These are phyloP conservation scores for Vigna unguiculata DNA, from an alignment of 306 rosid species.

Conservation along the genomic window DNA sequence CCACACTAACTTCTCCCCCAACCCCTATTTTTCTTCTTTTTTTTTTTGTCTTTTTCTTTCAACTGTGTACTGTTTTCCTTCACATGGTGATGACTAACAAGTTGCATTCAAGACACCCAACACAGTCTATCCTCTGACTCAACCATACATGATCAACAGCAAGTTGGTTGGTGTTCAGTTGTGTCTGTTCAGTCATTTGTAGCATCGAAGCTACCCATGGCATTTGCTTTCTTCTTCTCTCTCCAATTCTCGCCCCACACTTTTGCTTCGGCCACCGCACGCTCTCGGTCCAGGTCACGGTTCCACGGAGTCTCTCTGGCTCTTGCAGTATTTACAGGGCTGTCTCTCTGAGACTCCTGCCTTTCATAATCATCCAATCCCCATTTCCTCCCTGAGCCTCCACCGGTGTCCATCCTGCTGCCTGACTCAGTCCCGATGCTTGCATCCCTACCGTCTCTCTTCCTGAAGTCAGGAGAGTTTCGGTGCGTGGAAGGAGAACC, in stretches of 20 bases:
- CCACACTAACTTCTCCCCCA: slow-evolving; percentile 41
- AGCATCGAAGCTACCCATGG: slow-evolving; percentile 86
- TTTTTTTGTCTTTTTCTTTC: not conserved
- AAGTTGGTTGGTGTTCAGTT: slow-evolving; percentile 31
- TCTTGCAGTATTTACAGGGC: slow-evolving; percentile 86
- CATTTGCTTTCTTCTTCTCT: slow-evolving; percentile 83
- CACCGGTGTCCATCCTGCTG: slow-evolving; percentile 69
- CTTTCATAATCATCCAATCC: slow-evolving; percentile 79
- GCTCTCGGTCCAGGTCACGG: slow-evolving; percentile 93
- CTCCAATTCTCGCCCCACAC: slow-evolving; percentile 99
- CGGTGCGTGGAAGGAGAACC: slow-evolving; percentile 79
- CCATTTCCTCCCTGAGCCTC: slow-evolving; percentile 87
- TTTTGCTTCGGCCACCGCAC: slow-evolving; percentile 95
- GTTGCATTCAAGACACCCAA: slow-evolving; percentile 59
- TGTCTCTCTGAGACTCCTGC: slow-evolving; percentile 75
- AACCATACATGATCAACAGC: slow-evolving; percentile 44
- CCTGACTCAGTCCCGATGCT: slow-evolving; percentile 56
- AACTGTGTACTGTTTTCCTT: slow-evolving; percentile 46
- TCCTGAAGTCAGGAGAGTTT: slow-evolving; percentile 86
- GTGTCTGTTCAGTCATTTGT: slow-evolving; percentile 67
- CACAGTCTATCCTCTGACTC: slow-evolving; percentile 56
- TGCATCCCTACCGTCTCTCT: slow-evolving; percentile 71
- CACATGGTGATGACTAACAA: slow-evolving; percentile 45
- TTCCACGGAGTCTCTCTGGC: slow-evolving; percentile 80
- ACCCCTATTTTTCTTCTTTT: not conserved